Evolutionary conservation across 2,329 filamentous ascomycete genomes (phyloP).

Genomic region (Paracamarosporium sp.): DNA sequence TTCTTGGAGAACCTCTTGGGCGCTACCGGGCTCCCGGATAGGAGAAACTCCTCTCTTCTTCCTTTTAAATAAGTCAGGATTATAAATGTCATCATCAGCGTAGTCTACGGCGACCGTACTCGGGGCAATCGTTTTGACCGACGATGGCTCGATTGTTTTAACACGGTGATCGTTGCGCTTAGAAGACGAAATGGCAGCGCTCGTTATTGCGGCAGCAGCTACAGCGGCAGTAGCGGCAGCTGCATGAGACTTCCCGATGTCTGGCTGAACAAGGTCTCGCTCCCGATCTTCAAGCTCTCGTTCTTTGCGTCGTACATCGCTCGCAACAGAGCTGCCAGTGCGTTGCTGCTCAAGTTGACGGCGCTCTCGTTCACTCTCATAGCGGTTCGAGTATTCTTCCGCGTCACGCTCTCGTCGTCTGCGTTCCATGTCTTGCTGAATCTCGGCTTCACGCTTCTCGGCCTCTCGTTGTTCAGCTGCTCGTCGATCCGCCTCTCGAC

Average conservation of each 20-base stretch:
- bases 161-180: slow-evolving; percentile 29
- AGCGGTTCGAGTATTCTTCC: slow-evolving; percentile 28
- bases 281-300: slow-evolving; percentile 43
- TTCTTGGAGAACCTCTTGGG: slow-evolving; percentile 51
- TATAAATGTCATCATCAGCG: slow-evolving; percentile 54
- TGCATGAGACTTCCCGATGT: slow-evolving; percentile 46
- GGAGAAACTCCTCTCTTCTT: slow-evolving; percentile 38
- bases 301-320: slow-evolving; percentile 41
- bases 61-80: slow-evolving; percentile 54
- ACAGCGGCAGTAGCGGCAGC: slow-evolving; percentile 44
- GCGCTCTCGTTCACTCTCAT: slow-evolving; percentile 30
- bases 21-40: slow-evolving; percentile 33
- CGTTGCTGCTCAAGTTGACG: slow-evolving; percentile 34
- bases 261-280: slow-evolving; percentile 37
- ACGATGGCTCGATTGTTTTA: slow-evolving; percentile 34
- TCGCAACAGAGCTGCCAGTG: slow-evolving; percentile 39
- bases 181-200: slow-evolving; percentile 38
- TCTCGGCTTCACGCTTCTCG: slow-evolving; percentile 36
- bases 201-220: slow-evolving; percentile 39
- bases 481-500: slow-evolving; percentile 33
- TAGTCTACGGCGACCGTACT: slow-evolving; percentile 42
- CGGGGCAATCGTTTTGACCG: slow-evolving; percentile 45
- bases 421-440: slow-evolving; percentile 32
- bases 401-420: slow-evolving; percentile 33
- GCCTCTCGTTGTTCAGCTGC: slow-evolving; percentile 32